Percentiles rank a stretch among this genome's conserved stretches.
phyloP scores from a whole-genome alignment of 2,329 filamentous ascomycete genomes.

The Xylariomycetidae sp. region DNA sequence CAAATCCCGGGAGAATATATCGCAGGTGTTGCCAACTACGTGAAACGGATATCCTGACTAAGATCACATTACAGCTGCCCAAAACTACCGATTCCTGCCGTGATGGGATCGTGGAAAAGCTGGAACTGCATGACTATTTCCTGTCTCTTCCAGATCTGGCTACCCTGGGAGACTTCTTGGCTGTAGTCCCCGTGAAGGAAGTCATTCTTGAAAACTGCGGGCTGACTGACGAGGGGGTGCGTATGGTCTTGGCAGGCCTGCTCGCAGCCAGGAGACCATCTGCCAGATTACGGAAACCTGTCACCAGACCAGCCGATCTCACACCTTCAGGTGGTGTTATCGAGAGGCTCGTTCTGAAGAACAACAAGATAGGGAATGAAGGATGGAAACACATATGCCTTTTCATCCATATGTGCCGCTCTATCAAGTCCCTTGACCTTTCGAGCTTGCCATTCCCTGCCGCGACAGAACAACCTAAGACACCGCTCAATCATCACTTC shows the following conservation, averaged over 20 bases:
- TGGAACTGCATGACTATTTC: constrained; percentile 81
- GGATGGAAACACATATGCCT: constrained; percentile 90
- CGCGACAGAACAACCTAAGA: constrained; percentile 16
- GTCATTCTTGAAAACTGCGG: constrained; percentile 83
- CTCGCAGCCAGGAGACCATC: constrained; percentile 71
- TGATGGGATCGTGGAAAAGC: constrained; percentile 71
- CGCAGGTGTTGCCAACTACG: constrained; percentile 89
- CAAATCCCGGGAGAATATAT: constrained; percentile 89
- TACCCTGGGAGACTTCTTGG: constrained; percentile 89
- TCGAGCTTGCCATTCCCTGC: constrained; percentile 76
- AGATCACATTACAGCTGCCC: constrained; percentile 82
- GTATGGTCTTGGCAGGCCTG: constrained; percentile 81
- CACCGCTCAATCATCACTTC: constrained; percentile 17
- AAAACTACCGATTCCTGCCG: constrained; percentile 61
- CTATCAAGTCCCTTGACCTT: constrained; percentile 79
- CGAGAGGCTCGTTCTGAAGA: constrained; percentile 82
- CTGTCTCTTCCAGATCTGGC: constrained; percentile 79
- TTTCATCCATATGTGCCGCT: constrained; percentile 86
- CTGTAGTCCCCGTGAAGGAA: constrained; percentile 85
- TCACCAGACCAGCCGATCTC: constrained; percentile 30
- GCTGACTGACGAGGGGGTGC: constrained; percentile 78
- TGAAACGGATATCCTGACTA: constrained; percentile 87
- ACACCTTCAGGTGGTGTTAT: constrained; percentile 65
- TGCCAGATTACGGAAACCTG: constrained; percentile 45
- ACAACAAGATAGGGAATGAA: constrained; percentile 82